These are phyloP conservation scores for Danielozyma ontarioensis DNA, from an alignment of 805 yeast genomes.

Conservation along the genomic window DNA sequence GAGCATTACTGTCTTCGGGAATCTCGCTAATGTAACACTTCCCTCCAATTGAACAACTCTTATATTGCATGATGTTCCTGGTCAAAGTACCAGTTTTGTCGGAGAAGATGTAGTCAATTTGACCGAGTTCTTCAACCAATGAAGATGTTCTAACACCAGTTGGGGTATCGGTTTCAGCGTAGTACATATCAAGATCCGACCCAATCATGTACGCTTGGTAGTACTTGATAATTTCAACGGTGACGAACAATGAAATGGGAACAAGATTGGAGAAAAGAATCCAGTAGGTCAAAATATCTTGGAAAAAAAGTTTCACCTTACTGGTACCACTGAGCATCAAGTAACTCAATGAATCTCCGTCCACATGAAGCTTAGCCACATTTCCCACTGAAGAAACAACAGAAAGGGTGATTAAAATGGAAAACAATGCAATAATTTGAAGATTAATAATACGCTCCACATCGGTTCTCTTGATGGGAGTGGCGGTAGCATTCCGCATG, in stretches of 20 bases:
- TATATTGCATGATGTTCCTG: conserved; percentile 94
- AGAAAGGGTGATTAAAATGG: conserved; percentile 68
- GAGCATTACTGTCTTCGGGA: conserved; percentile 84
- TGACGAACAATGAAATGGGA: conserved; percentile 95
- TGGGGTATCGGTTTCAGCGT: conserved; percentile 85
- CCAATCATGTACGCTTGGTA: conserved; percentile 93
- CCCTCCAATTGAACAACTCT: conserved; percentile 90
- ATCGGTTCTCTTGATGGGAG: conserved; percentile 95
- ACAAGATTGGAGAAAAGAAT: conserved; percentile 92
- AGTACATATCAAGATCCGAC: conserved; percentile 90
- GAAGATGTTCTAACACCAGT: conserved; percentile 94
- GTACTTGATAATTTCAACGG: conserved; percentile 92
- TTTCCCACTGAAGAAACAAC: conserved; percentile 85
- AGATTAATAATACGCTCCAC: conserved; percentile 92
- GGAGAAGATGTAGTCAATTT: conserved; percentile 90
- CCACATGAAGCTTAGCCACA: conserved; percentile 61
- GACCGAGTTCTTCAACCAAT: conserved; percentile 95
- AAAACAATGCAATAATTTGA: conserved; percentile 85
- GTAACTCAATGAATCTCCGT: conserved; percentile 53
- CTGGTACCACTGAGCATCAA: conserved; percentile 64
- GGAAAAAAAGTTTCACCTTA: conserved; percentile 68
- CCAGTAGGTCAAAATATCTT: conserved; percentile 91
- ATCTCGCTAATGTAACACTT: conserved; percentile 79
- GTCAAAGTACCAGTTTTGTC: conserved; percentile 98
- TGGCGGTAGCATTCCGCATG: conserved; percentile 98